Conservation (phyloP, 2,329 filamentous ascomycete species). For the Corinectria fuckeliana region DNA sequence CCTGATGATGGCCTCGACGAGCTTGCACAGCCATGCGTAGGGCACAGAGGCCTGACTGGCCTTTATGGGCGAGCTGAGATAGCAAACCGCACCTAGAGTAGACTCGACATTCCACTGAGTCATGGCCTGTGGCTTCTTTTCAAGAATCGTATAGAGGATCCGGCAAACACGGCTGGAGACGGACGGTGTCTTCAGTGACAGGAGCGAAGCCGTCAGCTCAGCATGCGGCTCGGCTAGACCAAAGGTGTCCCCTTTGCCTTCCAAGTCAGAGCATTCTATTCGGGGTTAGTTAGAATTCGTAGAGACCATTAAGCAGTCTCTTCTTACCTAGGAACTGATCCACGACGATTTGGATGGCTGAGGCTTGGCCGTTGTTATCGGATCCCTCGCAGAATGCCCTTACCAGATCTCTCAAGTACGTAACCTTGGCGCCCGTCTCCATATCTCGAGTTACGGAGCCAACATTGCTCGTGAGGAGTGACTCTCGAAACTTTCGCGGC, state of each 20-base stretch:
- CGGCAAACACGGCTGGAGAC: conserved; percentile 50
- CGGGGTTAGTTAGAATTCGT: conserved; percentile 18
- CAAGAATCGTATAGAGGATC: conserved; percentile 54
- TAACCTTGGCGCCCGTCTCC: conserved; percentile 41
- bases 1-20: conserved; percentile 63
- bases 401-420: conserved; percentile 49
- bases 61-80: conserved; percentile 41
- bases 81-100: conserved; percentile 54
- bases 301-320: neutral
- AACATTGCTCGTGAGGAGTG: conserved; percentile 44
- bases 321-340: conserved; percentile 48
- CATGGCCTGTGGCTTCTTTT: conserved; percentile 57
- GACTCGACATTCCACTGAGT: conserved; percentile 65
- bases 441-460: conserved; percentile 42
- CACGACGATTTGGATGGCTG: conserved; percentile 53
- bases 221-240: conserved; percentile 52
- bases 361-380: conserved; percentile 48
- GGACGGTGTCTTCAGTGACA: conserved; percentile 35
- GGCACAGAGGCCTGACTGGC: conserved; percentile 42
- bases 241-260: conserved; percentile 39
- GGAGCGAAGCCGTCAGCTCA: conserved; percentile 46
- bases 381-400: conserved; percentile 39
- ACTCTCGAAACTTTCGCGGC: conserved; percentile 38
- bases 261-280: conserved; percentile 41
- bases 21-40: conserved; percentile 57